Conservation (phyloP, 192 early-diverging fungal species). For the Chytriomyces hyalinus region DNA sequence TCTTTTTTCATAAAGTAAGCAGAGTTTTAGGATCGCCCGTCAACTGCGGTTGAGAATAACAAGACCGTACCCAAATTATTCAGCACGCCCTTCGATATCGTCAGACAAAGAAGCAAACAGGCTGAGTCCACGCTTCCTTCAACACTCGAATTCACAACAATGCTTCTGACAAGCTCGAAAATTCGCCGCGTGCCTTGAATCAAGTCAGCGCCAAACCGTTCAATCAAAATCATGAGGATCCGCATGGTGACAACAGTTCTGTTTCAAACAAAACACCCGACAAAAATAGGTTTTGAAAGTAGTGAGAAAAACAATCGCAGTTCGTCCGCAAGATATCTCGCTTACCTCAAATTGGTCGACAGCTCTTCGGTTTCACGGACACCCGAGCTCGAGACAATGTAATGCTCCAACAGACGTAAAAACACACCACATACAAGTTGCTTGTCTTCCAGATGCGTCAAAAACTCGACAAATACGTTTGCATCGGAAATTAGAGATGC, state of each 20-base stretch:
- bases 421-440: slow-evolving; percentile 75
- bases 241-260: slow-evolving; percentile 7
- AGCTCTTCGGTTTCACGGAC: background rate
- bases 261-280: slow-evolving; percentile 24
- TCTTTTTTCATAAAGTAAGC: too few species aligned
- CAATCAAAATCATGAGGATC: slow-evolving; percentile 58
- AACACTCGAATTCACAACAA: slow-evolving; percentile 3
- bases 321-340: too few species aligned
- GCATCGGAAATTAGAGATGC: slow-evolving; percentile 44
- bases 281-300: background rate
- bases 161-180: slow-evolving; percentile 20
- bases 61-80: background rate
- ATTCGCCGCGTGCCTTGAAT: slow-evolving; percentile 14
- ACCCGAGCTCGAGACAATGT: slow-evolving; percentile 58
- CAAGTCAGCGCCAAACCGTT: slow-evolving; percentile 15
- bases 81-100: slow-evolving; percentile 13
- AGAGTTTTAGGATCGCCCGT: too few species aligned
- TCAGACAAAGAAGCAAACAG: slow-evolving; percentile 25
- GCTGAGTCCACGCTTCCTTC: slow-evolving; percentile 3
- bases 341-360: too few species aligned
- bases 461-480: slow-evolving; percentile 68
- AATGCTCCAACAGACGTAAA: slow-evolving; percentile 75
- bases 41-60: too few species aligned
- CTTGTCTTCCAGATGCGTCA: slow-evolving; percentile 59
- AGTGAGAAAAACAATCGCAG: too few species aligned